Base-by-base conservation (phyloP, 1,284 basidiomycete species). In the Lentinula novae-zelandiae region DNA sequence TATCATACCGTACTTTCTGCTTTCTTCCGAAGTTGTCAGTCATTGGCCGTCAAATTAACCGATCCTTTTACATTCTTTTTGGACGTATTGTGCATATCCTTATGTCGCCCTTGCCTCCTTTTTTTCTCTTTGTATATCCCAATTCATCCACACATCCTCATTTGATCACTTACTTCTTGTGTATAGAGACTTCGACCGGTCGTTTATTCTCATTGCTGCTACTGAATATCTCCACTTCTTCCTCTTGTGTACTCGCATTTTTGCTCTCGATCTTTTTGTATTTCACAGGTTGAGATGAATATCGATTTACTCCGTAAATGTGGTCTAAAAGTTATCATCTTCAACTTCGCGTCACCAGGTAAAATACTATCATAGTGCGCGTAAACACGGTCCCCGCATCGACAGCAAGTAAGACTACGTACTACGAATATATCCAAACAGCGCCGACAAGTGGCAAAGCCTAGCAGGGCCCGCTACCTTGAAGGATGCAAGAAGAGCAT, bases 171-270 rank as follows among this genome's bases (percentile, higher is more conserved):
- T 36, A 36, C 20, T 49, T 27, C 10, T 39, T 48, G 20, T 49
- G 33, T 61, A 57, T 61, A 61, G 59, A 58, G 42, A 57, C 52
- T 44, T 61, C 60, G 60, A 61, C 60, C 57, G 60, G 60, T 61
- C 60, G 60, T 61, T 27, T 27, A 27, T 27, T 27, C 27, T 27
- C 27, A 27, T 27, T 61, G 55, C 44, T 60, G 39, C 54, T 31
- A 7, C 34, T n/a, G 15, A 38, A 39, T 51, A 22, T 36, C 57
- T 57, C 38, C 17, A 34, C 13, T 39, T 40, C 48, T 39, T 34
- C 27, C 22, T 50, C 33, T 31, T 34, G 48, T 20, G 20, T 31
- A 31, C 48, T 31, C 27, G 27, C 22, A 17, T 22, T 27, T 22
- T 4, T 4, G 27, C 27, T 27, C 27, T 27, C 4, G 27, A 27